phyloP scores from a whole-genome alignment of 768 basidiomycete species.

The Mrakia blollopis region DNA sequence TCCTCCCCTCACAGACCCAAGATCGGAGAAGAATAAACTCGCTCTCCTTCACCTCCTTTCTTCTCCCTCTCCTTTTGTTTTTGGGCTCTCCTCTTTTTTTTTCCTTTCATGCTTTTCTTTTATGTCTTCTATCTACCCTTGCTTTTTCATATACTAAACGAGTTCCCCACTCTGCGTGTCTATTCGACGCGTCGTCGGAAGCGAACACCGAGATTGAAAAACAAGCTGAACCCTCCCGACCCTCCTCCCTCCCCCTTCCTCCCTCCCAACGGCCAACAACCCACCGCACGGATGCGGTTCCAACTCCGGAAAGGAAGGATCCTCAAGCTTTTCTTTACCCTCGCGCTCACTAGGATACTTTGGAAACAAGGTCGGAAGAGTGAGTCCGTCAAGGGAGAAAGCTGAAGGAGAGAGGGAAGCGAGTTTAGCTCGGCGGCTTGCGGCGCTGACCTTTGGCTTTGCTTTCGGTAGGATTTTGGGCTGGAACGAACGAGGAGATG shows the following conservation, averaged over 20 bases:
- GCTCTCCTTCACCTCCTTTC: neutral
- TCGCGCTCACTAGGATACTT: neutral
- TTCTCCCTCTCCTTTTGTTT: neutral
- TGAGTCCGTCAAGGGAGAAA: neutral
- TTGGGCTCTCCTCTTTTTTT: neutral
- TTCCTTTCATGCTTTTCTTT: neutral
- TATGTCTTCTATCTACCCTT: too few species aligned
- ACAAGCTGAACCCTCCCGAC: too few species aligned
- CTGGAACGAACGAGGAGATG: neutral
- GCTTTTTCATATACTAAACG: too few species aligned
- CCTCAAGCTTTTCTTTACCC: neutral
- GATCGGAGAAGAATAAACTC: constrained; percentile 70
- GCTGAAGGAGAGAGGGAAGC: neutral
- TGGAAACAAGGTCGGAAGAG: neutral
- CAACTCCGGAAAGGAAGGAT: neutral
- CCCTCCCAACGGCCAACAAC: neutral
- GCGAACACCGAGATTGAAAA: too few species aligned
- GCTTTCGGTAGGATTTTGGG: neutral
- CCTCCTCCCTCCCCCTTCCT: neutral
- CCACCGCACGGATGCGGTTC: neutral
- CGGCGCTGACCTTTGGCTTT: neutral
- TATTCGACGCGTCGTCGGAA: too few species aligned
- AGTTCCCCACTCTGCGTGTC: too few species aligned
- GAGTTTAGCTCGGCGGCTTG: too few species aligned
- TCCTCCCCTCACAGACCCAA: constrained; percentile 56